Conservation (phyloP, 495 filamentous ascomycete genomes). For the Letharia columbiana region DNA sequence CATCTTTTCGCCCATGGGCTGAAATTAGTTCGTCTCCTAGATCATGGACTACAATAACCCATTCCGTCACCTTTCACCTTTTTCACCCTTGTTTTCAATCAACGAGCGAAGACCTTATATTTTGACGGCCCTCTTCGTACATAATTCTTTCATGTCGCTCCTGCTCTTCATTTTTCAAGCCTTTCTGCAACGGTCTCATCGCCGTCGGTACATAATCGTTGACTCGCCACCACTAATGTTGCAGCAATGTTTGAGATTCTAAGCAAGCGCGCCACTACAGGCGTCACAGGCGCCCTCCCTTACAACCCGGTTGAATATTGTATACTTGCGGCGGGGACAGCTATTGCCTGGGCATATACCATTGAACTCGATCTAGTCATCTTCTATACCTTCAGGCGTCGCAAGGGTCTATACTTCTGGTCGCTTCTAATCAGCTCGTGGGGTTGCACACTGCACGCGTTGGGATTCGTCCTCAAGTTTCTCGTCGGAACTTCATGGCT, state of each 20-base stretch:
- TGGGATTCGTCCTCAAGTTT: constrained; percentile 56
- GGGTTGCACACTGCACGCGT: constrained; percentile 48
- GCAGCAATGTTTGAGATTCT: constrained; percentile 10
- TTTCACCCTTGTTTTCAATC: neutral
- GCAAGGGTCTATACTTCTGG: constrained; percentile 47
- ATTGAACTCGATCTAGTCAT: constrained; percentile 29
- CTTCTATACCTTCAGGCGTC: constrained; percentile 42
- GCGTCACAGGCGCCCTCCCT: constrained; percentile 20
- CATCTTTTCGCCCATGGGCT: neutral
- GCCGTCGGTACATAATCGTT: neutral
- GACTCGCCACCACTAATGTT: neutral
- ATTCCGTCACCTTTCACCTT: constrained; percentile 4
- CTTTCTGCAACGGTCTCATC: neutral
- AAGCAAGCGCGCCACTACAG: constrained; percentile 15
- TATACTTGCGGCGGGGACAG: constrained; percentile 25
- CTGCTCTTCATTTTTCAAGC: neutral
- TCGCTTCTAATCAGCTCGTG: constrained; percentile 43
- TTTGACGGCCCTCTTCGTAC: neutral
- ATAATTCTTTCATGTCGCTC: constrained; percentile 4
- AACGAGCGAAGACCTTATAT: constrained; percentile 7
- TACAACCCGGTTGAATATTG: constrained; percentile 24
- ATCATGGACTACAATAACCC: neutral
- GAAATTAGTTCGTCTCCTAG: neutral
- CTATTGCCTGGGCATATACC: constrained; percentile 25
- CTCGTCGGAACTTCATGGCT: constrained; percentile 32